Base-by-base conservation (phyloP, 805 yeast species). In the Starmerella roubikii region DNA sequence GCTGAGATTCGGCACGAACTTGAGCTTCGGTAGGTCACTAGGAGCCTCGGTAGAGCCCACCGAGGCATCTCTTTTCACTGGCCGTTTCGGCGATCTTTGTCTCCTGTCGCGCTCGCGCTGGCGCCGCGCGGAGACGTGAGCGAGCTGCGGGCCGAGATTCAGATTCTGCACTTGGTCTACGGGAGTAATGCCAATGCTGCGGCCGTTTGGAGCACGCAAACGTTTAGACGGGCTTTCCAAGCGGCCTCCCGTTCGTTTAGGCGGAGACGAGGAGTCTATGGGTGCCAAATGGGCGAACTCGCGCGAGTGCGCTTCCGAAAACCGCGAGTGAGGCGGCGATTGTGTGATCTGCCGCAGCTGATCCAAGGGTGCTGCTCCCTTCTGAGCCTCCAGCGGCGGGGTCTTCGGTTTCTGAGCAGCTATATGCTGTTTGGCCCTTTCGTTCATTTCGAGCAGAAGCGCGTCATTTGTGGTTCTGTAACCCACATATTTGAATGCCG, bases 371-470 rank as follows among this genome's bases (percentile, higher is more conserved):
- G 28, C 13, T 9, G 35, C 32, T 17, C n/a, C 31, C 31, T 4
- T 6, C 11, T 15, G 35, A 15, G 32, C 11, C 16, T 16, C 20
- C n/a, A 9, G 29, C n/a, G n/a, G 25, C 8, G 4, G 4, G 19
- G 26, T 23, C 16, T 37, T n/a, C 9, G 9, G 24, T n/a, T n/a
- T n/a, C n/a, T n/a, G n/a, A n/a, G n/a, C n/a, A n/a, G n/a, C n/a
- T n/a, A n/a, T n/a, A n/a, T n/a, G n/a, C n/a, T n/a, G n/a, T n/a
- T n/a, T n/a, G n/a, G n/a, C n/a, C n/a, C n/a, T n/a, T n/a, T 52
- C 55, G 39, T 58, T 54, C 60, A 58, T 57, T 35, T 58, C 62
- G 21, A 39, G 19, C 6, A 58, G 51, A n/a, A 58, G 53, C 39
- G 47, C 44, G 45, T 58, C 62, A 35, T 55, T 55, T 42, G 54